Conservation (phyloP, 2,329 filamentous ascomycete genomes). For the Alternaria gaisen region DNA sequence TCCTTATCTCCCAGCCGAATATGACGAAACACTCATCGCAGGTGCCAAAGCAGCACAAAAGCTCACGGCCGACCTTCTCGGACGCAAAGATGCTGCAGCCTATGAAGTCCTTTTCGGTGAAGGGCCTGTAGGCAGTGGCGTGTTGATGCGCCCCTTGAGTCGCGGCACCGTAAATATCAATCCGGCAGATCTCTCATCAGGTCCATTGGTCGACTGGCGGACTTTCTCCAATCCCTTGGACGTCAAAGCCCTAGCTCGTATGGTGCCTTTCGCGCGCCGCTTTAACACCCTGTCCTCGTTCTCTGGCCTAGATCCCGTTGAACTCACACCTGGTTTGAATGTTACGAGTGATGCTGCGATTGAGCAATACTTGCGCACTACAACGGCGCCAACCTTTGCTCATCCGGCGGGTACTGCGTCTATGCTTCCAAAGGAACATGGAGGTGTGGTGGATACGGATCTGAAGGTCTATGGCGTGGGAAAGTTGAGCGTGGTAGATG, state of each 20-base stretch:
- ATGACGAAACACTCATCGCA: constrained; percentile 8
- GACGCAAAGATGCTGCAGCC: constrained; percentile 28
- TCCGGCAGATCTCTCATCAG: constrained; percentile 33
- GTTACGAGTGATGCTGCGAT: constrained; percentile 15
- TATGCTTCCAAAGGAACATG: constrained; percentile 18
- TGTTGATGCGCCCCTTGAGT: constrained; percentile 8
- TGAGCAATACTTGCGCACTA: neutral
- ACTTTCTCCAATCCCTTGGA: constrained; percentile 44
- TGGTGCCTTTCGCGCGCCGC: constrained; percentile 37
- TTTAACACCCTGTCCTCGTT: constrained; percentile 24
- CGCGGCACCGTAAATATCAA: constrained; percentile 46
- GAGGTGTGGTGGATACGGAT: constrained; percentile 30
- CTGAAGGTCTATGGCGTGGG: constrained; percentile 31
- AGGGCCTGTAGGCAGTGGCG: constrained; percentile 13
- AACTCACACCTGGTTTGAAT: constrained; percentile 27
- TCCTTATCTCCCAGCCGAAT: constrained; percentile 20
- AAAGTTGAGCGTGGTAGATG: constrained; percentile 14
- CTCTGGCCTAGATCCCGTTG: constrained; percentile 20
- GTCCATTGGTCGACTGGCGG: constrained; percentile 25
- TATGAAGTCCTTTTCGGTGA: constrained; percentile 33
- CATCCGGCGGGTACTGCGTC: constrained; percentile 30
- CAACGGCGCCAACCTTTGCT: constrained; percentile 13
- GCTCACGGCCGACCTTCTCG: constrained; percentile 26
- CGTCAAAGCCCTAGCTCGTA: constrained; percentile 34
- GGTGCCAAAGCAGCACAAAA: constrained; percentile 31